A percentile compares a stretch with the other conserved stretches of the same genome.
Evolutionary conservation across 2,329 filamentous ascomycete genomes (phyloP).

Genomic region (Epichloe sylvatica): DNA sequence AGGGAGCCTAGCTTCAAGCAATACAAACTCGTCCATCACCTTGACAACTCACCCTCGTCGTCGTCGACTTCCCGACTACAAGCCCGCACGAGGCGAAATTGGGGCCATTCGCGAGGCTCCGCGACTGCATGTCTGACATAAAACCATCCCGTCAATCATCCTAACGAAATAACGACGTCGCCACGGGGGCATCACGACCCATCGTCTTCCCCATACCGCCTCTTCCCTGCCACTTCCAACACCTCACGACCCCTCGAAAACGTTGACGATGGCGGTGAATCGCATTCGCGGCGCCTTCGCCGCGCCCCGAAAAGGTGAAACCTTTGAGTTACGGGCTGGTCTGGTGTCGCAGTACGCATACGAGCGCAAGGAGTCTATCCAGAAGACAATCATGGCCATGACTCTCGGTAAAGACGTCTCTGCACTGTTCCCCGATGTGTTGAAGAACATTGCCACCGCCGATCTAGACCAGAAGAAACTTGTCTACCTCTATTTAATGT

Average conservation of each 20-base stretch:
- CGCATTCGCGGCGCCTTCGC: constrained; percentile 89
- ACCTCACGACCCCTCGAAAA: constrained; percentile 7
- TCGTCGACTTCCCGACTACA: background rate
- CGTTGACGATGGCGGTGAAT: constrained; percentile 71
- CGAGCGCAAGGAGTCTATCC: constrained; percentile 96
- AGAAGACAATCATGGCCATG: constrained; percentile 99
- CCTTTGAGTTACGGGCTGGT: constrained; percentile 89
- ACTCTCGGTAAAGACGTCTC: constrained; percentile 97
- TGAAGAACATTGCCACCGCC: constrained; percentile 94
- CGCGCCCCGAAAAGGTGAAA: constrained; percentile 90
- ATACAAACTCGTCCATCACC: background rate
- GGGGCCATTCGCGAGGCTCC: background rate
- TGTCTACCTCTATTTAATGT: constrained; percentile 97
- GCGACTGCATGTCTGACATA: background rate
- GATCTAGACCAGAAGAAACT: constrained; percentile 99
- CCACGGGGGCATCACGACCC: background rate
- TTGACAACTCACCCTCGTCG: background rate
- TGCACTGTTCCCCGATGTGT: constrained; percentile 86
- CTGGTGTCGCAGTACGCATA: constrained; percentile 98
- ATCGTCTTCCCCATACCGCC: constrained; percentile 4
- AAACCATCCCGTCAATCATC: background rate
- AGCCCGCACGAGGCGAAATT: constrained; percentile 1
- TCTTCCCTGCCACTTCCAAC: constrained; percentile 14
- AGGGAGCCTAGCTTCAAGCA: too few relatives aligned
- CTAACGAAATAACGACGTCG: background rate